Evolutionary conservation across 441 rosid genomes (phyloP), one percentile per base, ranked within the genome.

Genomic region (Hypseocharis bilobata): DNA sequence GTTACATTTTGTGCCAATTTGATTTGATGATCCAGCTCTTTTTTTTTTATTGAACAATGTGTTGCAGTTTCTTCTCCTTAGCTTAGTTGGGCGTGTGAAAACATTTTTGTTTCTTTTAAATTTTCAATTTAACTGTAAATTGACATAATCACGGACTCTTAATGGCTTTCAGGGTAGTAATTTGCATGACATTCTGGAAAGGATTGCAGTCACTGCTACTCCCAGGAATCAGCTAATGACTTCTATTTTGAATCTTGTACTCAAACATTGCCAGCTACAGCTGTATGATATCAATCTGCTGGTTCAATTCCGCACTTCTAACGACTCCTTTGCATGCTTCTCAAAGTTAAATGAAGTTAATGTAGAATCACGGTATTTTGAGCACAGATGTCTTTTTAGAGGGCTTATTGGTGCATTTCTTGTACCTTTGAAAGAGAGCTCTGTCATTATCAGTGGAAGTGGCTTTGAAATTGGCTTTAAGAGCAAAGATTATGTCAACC

Each of bases 101-200:
- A 20, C 1, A 49, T 16, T 42, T 42, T 49, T 49, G 4, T 49
- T 49, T 16, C 11, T 19, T 49, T 49, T 19, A 16, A 49, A 5
- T 6, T 49, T 20, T 20, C 4, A 19, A 20, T 49, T 20, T 49
- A 1, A 5, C 26, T 49, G 56, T 49, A 49, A 49, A 49, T 19
- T 20, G 38, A 29, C 17, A 14, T 45, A 56, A 23, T 45, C 22
- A 36, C 55, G 34, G 22, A 60, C 68, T 32, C 34, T 34, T 70
- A 55, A 3, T 62, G 58, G 47, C 30, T 67, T 52, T 61, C 86
- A 88, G 97, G 98, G 97, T 51, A 70, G 79, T 68, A 69, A 80
- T 69, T 77, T 90, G 70, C 98, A 90, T 71, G 86, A 77, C 36
- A 74, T 83, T 66, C 78, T 92, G 77, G 84, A 79, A 70, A 81